Evolutionary conservation across 2,329 filamentous ascomycete genomes (phyloP).

Genomic region (Sclerotinia borealis): DNA sequence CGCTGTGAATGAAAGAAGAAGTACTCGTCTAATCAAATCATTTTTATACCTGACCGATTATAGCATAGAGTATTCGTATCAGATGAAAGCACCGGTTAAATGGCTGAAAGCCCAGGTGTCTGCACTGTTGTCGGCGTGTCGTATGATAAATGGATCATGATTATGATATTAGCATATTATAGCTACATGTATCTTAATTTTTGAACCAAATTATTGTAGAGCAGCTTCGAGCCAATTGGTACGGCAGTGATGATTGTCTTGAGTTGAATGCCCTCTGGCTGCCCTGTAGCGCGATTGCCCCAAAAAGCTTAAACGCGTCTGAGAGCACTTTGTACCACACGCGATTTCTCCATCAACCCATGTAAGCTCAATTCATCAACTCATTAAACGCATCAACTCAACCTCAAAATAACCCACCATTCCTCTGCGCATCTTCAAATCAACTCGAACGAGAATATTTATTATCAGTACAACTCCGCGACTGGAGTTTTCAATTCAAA

Average conservation of each 20-base stretch:
- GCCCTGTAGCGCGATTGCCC: background rate
- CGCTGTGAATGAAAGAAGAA: background rate
- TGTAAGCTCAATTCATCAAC: conserved; percentile 6
- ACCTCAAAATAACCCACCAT: background rate
- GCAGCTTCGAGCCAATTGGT: no score
- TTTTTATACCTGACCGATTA: background rate
- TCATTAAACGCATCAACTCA: background rate
- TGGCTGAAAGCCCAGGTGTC: background rate
- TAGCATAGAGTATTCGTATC: background rate
- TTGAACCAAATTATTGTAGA: no score
- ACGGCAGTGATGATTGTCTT: no score
- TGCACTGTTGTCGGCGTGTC: no score
- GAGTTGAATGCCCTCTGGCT: background rate
- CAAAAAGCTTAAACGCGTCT: conserved; percentile 8
- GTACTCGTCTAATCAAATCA: background rate
- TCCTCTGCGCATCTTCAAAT: background rate
- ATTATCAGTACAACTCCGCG: background rate
- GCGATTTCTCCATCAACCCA: conserved; percentile 9
- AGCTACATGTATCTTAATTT: background rate
- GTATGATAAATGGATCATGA: background rate
- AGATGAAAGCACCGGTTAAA: background rate
- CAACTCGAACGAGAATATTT: background rate
- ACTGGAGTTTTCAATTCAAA: conserved; percentile 13
- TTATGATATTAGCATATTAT: background rate
- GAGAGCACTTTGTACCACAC: conserved; percentile 3